Evolutionary conservation across 768 basidiomycete genomes (phyloP), one percentile per base, ranked within the genome.

Genomic region (Boletus coccyginus): DNA sequence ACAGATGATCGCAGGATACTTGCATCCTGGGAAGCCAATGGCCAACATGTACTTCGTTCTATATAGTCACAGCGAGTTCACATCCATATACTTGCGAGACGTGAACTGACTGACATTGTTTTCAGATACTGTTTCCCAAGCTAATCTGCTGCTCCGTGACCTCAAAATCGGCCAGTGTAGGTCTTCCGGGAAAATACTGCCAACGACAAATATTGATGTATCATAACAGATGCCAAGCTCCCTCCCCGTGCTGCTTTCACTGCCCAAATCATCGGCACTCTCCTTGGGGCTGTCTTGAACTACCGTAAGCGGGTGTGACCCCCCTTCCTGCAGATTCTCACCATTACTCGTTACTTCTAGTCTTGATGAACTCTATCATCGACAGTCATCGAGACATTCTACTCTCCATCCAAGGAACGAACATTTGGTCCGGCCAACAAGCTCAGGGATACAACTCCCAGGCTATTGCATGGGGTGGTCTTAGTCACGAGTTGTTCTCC

Each of bases 191-290:
- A 21, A 7, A 16, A 31, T 46, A 14, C 4, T 39, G 3, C 19
- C 5, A 35, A 68, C 65, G 75, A 73, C 35, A 77, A 78, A 64
- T 74, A 78, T 62, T 77, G 8, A 61, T 40, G 1, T 12, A 19
- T 48, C 5, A n/a, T 29, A 1, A 47, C 36, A 70, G 70, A 72
- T 52, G 57, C 78, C 24, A 87, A 87, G 70, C 76, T 87, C 41
- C 83, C 85, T 38, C 86, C 86, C 44, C 81, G 84, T 10, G 79
- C 79, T 35, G 81, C 85, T 3, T 87, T 88, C 68, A 74, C 78
- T 19, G 82, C 82, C 8, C 85, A 86, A 63, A 76, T 74, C 33
- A 50, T 78, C 45, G 85, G 86, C 1, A 81, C 83, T 7, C 68
- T 87, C 42, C 70, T 87, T 35, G 85, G 80, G 9, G 71, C 76